Evolutionary conservation across 2,329 filamentous ascomycete species (phyloP), one percentile per base, ranked within the genome.

Genomic region (Beauveria sp.): DNA sequence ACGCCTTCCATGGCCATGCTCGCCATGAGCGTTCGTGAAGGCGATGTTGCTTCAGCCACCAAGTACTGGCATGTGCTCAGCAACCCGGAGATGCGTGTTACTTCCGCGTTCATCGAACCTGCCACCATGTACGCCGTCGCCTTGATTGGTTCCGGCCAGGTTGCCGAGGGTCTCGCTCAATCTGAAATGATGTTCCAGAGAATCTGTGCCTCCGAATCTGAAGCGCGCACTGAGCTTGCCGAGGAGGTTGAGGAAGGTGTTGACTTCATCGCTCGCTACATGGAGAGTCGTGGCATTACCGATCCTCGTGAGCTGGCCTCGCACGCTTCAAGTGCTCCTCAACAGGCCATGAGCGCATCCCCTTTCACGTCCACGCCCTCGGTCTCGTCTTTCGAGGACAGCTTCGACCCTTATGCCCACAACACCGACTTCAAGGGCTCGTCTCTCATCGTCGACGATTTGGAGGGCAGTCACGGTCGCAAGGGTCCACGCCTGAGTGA

Each of bases 361-460:
- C 77, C 81, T 12, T 85, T 79, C 62, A 72, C 83, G 50, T 79
- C 83, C 1, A 80, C 84, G 12, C 77, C 81, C 3, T 81, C 81
- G 7, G 79, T 82, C 7, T 81, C 86, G 5, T 82, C 83, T 59
- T 87, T 85, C 62, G 89, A 96, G 69, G 93, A 97, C 66, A 87
- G 86, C 8, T 96, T 89, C 69, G 95, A 99, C 70, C 95, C 95
- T 1, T 96, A 98, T 71, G 90, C 89, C 16, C 86, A 90, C 69
- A 92, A 85, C 66, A 96, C 91, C 40, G 95, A 99, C 73, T 93
- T 95, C 79, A 93, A 93, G 75, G 93, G 91, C 46, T 98, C 95
- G 14, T 88, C 92, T 18, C 81, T 91, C 62, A 97, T 98, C 70
- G 90, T 91, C 0, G 93, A 97, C 65, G 85, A 95, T 66, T 83